phyloP scores from a whole-genome alignment of 139 green algal genomes.

The Axilococcus clingmanii region DNA sequence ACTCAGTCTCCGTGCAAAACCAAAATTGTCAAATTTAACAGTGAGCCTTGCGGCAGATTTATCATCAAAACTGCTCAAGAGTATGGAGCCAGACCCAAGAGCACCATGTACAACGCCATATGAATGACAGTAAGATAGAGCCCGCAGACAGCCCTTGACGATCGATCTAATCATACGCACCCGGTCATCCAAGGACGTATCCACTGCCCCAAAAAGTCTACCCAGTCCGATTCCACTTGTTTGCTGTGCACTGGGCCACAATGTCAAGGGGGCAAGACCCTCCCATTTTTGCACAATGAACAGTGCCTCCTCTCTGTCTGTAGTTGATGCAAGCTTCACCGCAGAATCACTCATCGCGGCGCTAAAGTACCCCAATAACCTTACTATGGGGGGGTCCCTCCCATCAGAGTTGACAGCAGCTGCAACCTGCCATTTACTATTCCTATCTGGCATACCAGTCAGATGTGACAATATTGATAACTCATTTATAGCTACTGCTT shows the following conservation, averaged over 20 bases:
- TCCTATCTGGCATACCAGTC: slow-evolving; percentile 25
- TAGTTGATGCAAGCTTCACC: slow-evolving; percentile 7
- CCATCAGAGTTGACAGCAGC: not conserved
- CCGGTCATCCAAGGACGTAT: slow-evolving; percentile 10
- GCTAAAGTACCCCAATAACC: slow-evolving; percentile 56
- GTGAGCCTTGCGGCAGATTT: slow-evolving; percentile 26
- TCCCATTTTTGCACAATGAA: slow-evolving; percentile 72
- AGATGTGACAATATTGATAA: slow-evolving; percentile 54
- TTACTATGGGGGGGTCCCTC: slow-evolving; percentile 40
- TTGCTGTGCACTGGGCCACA: slow-evolving; percentile 38
- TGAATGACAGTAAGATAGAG: slow-evolving; percentile 48
- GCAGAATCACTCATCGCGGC: slow-evolving; percentile 30
- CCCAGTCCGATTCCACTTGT: slow-evolving; percentile 22
- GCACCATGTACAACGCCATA: slow-evolving; percentile 57
- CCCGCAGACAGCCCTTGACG: slow-evolving; percentile 25
- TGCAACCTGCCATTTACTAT: slow-evolving; percentile 47
- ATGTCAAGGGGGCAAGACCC: slow-evolving; percentile 44
- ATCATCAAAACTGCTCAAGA: slow-evolving; percentile 53
- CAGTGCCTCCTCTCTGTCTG: slow-evolving; percentile 24
- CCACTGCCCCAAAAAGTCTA: slow-evolving; percentile 16
- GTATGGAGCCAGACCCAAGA: slow-evolving; percentile 47
- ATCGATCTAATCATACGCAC: slow-evolving; percentile 35
- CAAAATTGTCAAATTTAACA: slow-evolving; percentile 77
- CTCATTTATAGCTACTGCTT: slow-evolving; percentile 57
- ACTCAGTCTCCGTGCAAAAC: slow-evolving; percentile 31